Evolutionary conservation across 352 stramenopile genomes (phyloP).

Genomic region (Pythium chondricola): DNA sequence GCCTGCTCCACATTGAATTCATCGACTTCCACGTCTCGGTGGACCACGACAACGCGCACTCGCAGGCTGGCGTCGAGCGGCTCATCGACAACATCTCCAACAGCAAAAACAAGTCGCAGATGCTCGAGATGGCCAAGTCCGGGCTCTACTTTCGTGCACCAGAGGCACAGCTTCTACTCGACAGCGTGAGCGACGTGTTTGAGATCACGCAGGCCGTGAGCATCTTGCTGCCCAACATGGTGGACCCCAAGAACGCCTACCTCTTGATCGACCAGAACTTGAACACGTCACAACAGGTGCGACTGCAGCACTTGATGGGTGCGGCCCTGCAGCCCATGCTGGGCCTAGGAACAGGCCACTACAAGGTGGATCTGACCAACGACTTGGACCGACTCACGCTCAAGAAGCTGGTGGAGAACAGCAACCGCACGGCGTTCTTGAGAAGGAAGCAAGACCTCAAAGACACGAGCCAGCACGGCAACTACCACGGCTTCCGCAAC

Average conservation of each 20-base stretch:
- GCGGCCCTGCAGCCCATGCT: constrained; percentile 58
- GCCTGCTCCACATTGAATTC: constrained; percentile 59
- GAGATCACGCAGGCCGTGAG: constrained; percentile 60
- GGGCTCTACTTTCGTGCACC: constrained; percentile 59
- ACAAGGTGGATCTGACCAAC: constrained; percentile 59
- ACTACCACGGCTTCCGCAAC: constrained; percentile 75
- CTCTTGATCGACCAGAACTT: constrained; percentile 64
- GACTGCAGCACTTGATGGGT: constrained; percentile 62
- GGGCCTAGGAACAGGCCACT: constrained; percentile 52
- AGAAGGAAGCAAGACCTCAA: constrained; percentile 56
- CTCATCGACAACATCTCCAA: constrained; percentile 71
- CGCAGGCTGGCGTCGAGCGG: constrained; percentile 51
- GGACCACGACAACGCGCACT: constrained; percentile 62
- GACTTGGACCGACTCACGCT: constrained; percentile 59
- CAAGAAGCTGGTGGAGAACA: constrained; percentile 74
- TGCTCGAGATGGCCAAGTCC: constrained; percentile 74
- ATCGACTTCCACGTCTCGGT: constrained; percentile 69
- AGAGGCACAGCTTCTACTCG: constrained; percentile 64
- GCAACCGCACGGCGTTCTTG: constrained; percentile 66
- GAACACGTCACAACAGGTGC: constrained; percentile 32
- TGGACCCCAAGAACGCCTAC: constrained; percentile 55
- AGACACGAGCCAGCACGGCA: constrained; percentile 68
- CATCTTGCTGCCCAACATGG: constrained; percentile 66
- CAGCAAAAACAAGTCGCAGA: constrained; percentile 77
- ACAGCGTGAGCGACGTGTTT: constrained; percentile 55